These are phyloP conservation scores for Pythium dissimile DNA, from an alignment of 352 stramenopile genomes.

Conservation along the genomic window DNA sequence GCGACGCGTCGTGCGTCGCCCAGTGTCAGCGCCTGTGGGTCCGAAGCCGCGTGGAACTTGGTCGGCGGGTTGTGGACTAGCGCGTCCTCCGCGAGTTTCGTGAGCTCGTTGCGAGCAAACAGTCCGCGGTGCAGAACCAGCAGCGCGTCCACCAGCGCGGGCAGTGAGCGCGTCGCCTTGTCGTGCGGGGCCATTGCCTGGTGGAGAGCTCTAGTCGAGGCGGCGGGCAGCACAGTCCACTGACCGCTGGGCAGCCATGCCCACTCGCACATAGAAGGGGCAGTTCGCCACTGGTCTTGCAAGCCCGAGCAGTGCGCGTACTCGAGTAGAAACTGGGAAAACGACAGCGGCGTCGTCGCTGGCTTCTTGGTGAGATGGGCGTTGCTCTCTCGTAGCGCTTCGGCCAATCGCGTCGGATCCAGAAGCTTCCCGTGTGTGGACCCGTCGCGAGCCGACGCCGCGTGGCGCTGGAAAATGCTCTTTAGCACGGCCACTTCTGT, in stretches of 20 bases:
- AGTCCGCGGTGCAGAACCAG: slow-evolving; percentile 1
- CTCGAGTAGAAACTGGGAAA: slow-evolving; percentile 10
- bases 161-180: background rate
- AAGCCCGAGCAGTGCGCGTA: slow-evolving; percentile 11
- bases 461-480: slow-evolving; percentile 11
- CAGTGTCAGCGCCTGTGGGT: background rate
- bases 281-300: background rate
- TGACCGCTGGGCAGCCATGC: background rate
- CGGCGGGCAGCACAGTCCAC: background rate
- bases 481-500: slow-evolving; percentile 2
- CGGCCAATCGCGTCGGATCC: background rate
- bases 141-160: background rate
- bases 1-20: background rate
- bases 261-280: background rate
- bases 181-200: background rate
- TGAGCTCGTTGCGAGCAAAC: slow-evolving; percentile 1
- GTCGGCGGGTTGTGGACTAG: background rate
- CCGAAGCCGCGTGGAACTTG: background rate
- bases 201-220: background rate
- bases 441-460: background rate
- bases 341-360: slow-evolving; percentile 8
- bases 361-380: background rate
- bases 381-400: slow-evolving; percentile 5
- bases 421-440: background rate
- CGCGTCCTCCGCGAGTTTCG: background rate